Base-by-base conservation (phyloP, 1,284 basidiomycete genomes). In the Lentinus polychrous region DNA sequence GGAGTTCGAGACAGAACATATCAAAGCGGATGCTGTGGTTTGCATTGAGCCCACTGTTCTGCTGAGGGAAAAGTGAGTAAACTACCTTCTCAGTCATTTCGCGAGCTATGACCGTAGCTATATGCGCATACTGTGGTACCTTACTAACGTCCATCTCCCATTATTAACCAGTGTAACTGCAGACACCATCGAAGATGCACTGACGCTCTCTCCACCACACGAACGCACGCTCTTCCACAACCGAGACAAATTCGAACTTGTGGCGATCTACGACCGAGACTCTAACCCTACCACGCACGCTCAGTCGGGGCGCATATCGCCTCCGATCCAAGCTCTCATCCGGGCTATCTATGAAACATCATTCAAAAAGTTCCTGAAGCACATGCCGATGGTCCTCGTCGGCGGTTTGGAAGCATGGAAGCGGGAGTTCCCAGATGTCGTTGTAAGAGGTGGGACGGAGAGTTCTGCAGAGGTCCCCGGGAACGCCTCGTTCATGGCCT, bases 341-440 rank as follows among this genome's bases (percentile, higher is more conserved):
- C 70, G 75, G 12, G 76, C 84, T 3, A 88, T 95, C 37, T 84
- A 79, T 64, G 86, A 87, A 57, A 72, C 72, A 23, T 83, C 84
- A 20, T 91, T 88, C 60, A 68, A 71, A 51, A 92, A 87, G 66
- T 70, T 76, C 48, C 69, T 97, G 34, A 82, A 85, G 58, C 75
- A 88, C 38, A 78, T 81, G 54, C 94, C 95, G 0, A 81, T 92
- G 61, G 67, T 97, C 52, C 76, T 99, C 15, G 73, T 87, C 7
- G 95, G 95, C 1, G 95, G 95, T 1, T 73, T 92, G 47, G 78
- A 86, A 39, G 86, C 83, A 0, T 99, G 94, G 94, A 77, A 76
- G 56, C 71, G 71, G 48, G 80, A 86, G 46, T 70, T 89, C 46
- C 77, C 80, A 0, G 74, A 74, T 2, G 77, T 77, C 47, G 60